phyloP scores from a whole-genome alignment of 2,329 filamentous ascomycete genomes.

The Paecilomyces dactylethromorphus region DNA sequence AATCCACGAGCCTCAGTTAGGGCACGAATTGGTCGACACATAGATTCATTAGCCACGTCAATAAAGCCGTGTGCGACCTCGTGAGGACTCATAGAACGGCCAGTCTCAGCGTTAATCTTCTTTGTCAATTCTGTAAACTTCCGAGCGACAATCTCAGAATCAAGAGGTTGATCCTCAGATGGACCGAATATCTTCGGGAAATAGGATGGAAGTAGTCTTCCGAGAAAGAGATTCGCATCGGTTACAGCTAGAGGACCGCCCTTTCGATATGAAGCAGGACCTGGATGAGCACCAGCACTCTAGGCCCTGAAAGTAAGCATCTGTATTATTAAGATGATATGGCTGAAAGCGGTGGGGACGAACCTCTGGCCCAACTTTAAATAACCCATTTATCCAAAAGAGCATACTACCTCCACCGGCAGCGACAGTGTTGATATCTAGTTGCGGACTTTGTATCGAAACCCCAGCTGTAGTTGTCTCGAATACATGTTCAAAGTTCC shows the following conservation, averaged over 20 bases:
- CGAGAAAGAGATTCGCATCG: constrained; percentile 83
- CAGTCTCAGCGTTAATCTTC: constrained; percentile 57
- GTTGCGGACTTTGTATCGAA: constrained; percentile 79
- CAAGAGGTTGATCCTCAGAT: constrained; percentile 76
- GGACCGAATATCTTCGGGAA: constrained; percentile 95
- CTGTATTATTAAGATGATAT: no score
- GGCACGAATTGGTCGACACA: constrained; percentile 50
- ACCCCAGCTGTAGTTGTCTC: constrained; percentile 87
- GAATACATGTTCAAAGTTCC: constrained; percentile 83
- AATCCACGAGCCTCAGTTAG: constrained; percentile 70
- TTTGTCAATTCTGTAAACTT: constrained; percentile 70
- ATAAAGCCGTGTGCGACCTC: constrained; percentile 59
- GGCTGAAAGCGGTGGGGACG: no score
- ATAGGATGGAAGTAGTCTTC: constrained; percentile 79
- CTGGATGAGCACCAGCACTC: constrained; percentile 83
- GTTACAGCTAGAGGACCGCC: constrained; percentile 86
- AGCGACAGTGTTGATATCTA: constrained; percentile 88
- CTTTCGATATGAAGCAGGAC: constrained; percentile 87
- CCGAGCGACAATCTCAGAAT: constrained; percentile 66
- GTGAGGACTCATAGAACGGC: no score
- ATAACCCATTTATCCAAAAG: constrained; percentile 66
- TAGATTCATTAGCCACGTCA: constrained; percentile 83
- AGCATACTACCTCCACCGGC: constrained; percentile 72
- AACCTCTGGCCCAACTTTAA: constrained; percentile 77
- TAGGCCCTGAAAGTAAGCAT: no score